Base-by-base conservation (phyloP, 176 grass and related monocot species). In the Dactylis glomerata region DNA sequence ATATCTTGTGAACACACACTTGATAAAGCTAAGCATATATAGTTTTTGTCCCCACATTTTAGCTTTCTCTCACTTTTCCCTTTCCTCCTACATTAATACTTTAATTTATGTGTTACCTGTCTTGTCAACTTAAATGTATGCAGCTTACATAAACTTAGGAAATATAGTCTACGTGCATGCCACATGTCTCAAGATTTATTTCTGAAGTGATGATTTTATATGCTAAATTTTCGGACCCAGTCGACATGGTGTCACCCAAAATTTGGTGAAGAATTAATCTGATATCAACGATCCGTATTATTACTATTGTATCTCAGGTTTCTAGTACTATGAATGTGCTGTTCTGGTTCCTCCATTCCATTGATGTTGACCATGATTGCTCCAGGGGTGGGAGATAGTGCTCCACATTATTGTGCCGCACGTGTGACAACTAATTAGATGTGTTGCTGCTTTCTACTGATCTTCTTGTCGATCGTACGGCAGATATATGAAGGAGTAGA, bases 331-430 rank as follows among this genome's bases (percentile, higher is more conserved):
- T 80, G 42, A 67, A 56, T 81, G 77, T 57, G 40, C 28, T 75
- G 8, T 17, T 79, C 62, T 59, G 55, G 38, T 64, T 37, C 23
- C 3, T 40, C 45, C 72, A 51, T 42, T 82, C 23, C 33, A 33
- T 82, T 72, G 54, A 72, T 82, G 19, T 77, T 62, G 52, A 72
- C 24, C 13, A 86, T 90, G 84, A 86, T 86, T 90, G 84, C 55
- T 82, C 44, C 73, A 65, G 54, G 54, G 24, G 47, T 85, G 79
- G 44, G 84, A 28, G 74, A 83, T 82, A 56, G 84, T 90, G 84
- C 65, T 79, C 11, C 84, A 58, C 79, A 86, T 86, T 86, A 90
- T 90, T 90, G 59, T 45, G 11, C 2, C 63, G 67, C 79, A 86
- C 88, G 65, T 90, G 79, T 83, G 79, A 79, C 73, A 83, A 79